Conservation (phyloP, 2,329 filamentous ascomycete species). For the Verticillium zaregamsianum region DNA sequence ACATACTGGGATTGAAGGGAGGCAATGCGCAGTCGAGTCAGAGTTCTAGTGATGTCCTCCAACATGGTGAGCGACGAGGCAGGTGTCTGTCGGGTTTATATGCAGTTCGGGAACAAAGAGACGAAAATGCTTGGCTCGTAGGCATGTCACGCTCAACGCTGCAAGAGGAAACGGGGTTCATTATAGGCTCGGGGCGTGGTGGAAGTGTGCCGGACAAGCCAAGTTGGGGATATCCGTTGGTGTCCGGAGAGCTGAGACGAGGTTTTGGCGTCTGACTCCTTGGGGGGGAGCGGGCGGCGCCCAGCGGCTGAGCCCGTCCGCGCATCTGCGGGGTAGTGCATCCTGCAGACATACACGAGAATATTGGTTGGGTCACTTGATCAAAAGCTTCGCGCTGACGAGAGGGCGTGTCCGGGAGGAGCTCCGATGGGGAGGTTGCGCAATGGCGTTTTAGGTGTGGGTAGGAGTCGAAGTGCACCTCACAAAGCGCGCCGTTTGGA, state of each 20-base stretch:
- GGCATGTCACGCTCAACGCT: not conserved
- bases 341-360: not conserved
- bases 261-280: not conserved
- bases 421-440: not conserved
- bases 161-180: not conserved
- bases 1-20: conserved; percentile 44
- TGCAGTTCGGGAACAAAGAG: not conserved
- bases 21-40: conserved; percentile 43
- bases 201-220: conserved; percentile 6
- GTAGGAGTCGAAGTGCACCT: not conserved
- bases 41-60: conserved; percentile 35
- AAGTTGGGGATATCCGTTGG: conserved; percentile 26
- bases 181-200: not conserved
- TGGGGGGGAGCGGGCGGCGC: not conserved
- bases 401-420: not conserved
- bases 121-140: not conserved
- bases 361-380: not conserved
- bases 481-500: not conserved
- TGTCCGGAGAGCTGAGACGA: conserved; percentile 15
- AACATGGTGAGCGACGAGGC: conserved; percentile 21
- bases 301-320: not conserved
- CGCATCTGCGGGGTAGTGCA: not conserved
- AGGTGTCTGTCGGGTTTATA: conserved; percentile 6
- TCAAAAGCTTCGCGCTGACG: not conserved
- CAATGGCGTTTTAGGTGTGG: not conserved